Conservation (phyloP, 768 basidiomycete genomes). For the Tephrocybe sp. region DNA sequence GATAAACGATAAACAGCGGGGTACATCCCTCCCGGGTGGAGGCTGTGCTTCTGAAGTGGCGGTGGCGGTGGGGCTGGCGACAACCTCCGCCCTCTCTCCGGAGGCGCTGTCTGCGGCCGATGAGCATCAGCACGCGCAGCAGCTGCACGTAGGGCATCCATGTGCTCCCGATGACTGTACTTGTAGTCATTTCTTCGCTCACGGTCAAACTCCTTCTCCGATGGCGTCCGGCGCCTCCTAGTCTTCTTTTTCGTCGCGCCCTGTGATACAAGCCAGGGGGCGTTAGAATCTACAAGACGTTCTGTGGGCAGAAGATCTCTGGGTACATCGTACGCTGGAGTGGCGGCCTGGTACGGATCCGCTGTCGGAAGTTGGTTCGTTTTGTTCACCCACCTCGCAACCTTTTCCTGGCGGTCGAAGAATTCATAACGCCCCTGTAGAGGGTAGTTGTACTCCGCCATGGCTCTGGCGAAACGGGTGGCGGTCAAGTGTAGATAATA, state of each 20-base stretch:
- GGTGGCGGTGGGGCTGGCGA: not conserved
- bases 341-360: slow-evolving; percentile 5
- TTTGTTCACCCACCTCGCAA: slow-evolving; percentile 1
- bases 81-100: slow-evolving; percentile 4
- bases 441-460: too few relatives aligned
- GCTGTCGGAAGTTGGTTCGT: slow-evolving; percentile 1
- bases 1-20: slow-evolving; percentile 2
- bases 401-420: too few relatives aligned
- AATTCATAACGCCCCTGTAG: too few relatives aligned
- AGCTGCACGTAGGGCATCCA: slow-evolving; percentile 2
- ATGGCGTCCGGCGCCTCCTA: slow-evolving; percentile 5
- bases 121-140: not conserved
- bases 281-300: not conserved
- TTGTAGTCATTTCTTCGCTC: slow-evolving; percentile 11
- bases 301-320: not conserved
- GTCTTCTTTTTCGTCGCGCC: not conserved
- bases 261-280: not conserved
- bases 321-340: slow-evolving; percentile 1
- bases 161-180: slow-evolving; percentile 8
- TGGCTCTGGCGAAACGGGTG: too few relatives aligned
- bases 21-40: not conserved
- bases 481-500: too few relatives aligned
- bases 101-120: slow-evolving; percentile 2
- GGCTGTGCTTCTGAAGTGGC: not conserved
- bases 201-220: slow-evolving; percentile 10